Conservation (phyloP, 805 yeast genomes). For the Candida endomychidarum region DNA sequence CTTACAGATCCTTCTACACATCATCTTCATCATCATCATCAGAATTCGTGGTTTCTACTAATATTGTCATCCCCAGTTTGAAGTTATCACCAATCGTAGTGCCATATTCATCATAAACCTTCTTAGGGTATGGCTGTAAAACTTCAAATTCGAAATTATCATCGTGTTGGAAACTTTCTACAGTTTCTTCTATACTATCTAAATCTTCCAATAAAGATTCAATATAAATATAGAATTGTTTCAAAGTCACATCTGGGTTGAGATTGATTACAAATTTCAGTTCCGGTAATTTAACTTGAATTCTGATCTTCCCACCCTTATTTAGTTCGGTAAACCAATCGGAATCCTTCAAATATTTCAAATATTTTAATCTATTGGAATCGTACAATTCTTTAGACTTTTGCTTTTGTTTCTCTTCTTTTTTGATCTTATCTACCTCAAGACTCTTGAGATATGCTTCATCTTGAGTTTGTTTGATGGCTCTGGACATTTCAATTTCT, state of each 20-base stretch:
- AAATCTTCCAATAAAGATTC: conserved; percentile 35
- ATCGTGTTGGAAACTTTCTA: conserved; percentile 23
- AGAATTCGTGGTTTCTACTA: conserved; percentile 26
- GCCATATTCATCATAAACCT: conserved; percentile 20
- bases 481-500: conserved; percentile 39
- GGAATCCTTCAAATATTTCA: conserved; percentile 9
- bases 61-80: conserved; percentile 35
- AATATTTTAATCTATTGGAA: conserved; percentile 9
- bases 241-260: conserved; percentile 34
- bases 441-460: conserved; percentile 42
- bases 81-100: conserved; percentile 21
- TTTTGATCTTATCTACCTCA: conserved; percentile 54
- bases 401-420: conserved; percentile 36
- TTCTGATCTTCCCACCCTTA: conserved; percentile 22
- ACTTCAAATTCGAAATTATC: conserved; percentile 34
- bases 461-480: conserved; percentile 43
- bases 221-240: conserved; percentile 51
- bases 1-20: too few relatives aligned
- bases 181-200: conserved; percentile 13
- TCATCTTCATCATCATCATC: conserved; percentile 20
- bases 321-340: conserved; percentile 14
- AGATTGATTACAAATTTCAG: conserved; percentile 48
- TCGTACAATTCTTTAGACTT: conserved; percentile 16
- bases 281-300: conserved; percentile 55
- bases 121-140: conserved; percentile 43